These are phyloP conservation scores for Nematocida sp. DNA, from an alignment of 371 early-diverging fungal genomes.

Conservation along the genomic window DNA sequence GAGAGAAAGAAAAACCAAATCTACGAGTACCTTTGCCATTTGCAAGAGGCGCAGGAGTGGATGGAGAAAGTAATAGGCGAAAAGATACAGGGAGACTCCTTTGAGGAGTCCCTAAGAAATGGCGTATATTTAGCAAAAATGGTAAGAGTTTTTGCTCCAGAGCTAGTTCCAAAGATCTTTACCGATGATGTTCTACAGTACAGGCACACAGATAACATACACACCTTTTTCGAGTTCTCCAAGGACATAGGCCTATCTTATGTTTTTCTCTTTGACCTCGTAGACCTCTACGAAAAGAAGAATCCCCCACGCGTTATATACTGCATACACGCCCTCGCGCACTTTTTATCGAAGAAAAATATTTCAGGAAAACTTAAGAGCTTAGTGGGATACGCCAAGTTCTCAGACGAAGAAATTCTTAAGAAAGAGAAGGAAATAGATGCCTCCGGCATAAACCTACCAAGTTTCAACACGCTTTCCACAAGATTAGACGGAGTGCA, in stretches of 20 bases:
- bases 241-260: conserved; percentile 75
- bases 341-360: conserved; percentile 59
- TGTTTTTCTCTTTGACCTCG: conserved; percentile 90
- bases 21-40: conserved; percentile 94
- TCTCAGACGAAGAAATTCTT: conserved; percentile 57
- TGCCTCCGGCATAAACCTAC: conserved; percentile 52
- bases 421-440: conserved; percentile 61
- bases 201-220: conserved; percentile 95
- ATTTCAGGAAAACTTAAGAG: conserved; percentile 51
- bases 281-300: conserved; percentile 95
- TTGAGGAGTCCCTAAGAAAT: conserved; percentile 77
- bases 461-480: conserved; percentile 57
- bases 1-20: conserved; percentile 82
- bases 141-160: conserved; percentile 76
- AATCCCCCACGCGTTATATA: conserved; percentile 98
- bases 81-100: conserved; percentile 71
- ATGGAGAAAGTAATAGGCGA: conserved; percentile 72
- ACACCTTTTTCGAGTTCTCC: conserved; percentile 78
- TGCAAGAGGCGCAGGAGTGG: conserved; percentile 95
- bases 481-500: neutral
- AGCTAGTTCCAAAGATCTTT: conserved; percentile 78
- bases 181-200: conserved; percentile 75
- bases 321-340: conserved; percentile 93
- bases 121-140: conserved; percentile 85
- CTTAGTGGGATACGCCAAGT: conserved; percentile 51